Evolutionary conservation across 2,329 filamentous ascomycete species (phyloP).

Genomic region (Aspergillus jensenii): DNA sequence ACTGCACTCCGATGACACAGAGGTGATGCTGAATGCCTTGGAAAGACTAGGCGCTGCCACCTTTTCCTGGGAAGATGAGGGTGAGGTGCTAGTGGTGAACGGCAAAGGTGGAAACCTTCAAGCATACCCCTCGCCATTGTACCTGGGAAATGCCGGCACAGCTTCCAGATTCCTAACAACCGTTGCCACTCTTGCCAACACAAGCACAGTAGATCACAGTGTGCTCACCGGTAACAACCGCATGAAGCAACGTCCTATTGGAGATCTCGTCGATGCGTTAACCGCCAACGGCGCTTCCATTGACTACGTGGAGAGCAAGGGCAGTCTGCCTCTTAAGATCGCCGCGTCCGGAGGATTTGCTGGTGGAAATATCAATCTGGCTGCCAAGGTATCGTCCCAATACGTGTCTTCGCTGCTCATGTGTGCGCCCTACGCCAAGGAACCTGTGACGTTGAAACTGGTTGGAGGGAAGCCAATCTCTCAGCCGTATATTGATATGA

Average conservation of each 20-base stretch:
- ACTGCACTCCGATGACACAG: conserved; percentile 93
- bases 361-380: conserved; percentile 85
- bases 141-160: conserved; percentile 94
- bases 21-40: conserved; percentile 96
- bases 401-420: conserved; percentile 97
- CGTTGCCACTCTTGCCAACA: conserved; percentile 78
- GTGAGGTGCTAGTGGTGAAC: conserved; percentile 83
- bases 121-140: conserved; percentile 75
- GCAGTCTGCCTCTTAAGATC: conserved; percentile 81
- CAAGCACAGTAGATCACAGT: conserved; percentile 64
- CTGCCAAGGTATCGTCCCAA: conserved; percentile 96
- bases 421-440: conserved; percentile 95
- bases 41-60: conserved; percentile 78
- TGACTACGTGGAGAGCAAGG: conserved; percentile 78
- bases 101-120: conserved; percentile 85
- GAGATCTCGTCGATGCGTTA: conserved; percentile 86
- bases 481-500: conserved; percentile 98
- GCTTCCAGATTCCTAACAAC: conserved; percentile 94
- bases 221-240: conserved; percentile 89
- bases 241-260: conserved; percentile 95
- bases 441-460: conserved; percentile 83
- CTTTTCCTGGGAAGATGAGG: conserved; percentile 91
- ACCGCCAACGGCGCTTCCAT: conserved; percentile 83
- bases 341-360: conserved; percentile 78
- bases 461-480: conserved; percentile 98